These are phyloP conservation scores for Senna tora DNA, from an alignment of 306 rosid genomes.

Conservation along the genomic window DNA sequence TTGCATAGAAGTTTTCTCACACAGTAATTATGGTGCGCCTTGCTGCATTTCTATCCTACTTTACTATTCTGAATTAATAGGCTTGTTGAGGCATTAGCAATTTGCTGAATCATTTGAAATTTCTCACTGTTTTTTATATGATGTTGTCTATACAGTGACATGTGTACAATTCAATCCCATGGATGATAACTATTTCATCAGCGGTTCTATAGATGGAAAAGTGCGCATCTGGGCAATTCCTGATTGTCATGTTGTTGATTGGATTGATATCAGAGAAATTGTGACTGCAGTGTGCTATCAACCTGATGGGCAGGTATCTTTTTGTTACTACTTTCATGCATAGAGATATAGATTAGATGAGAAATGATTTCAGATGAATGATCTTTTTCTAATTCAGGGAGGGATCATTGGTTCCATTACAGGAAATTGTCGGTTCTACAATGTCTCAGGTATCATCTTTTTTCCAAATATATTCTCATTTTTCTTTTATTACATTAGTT, in stretches of 20 bases:
- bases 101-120: conserved; percentile 13
- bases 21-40: conserved; percentile 84
- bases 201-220: conserved; percentile 97
- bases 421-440: conserved; percentile 77
- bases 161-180: conserved; percentile 88
- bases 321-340: conserved; percentile 36
- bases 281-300: conserved; percentile 89
- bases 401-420: conserved; percentile 82
- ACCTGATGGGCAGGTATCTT: conserved; percentile 88
- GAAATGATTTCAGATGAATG: conserved; percentile 32
- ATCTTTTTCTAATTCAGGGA: conserved; percentile 58
- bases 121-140: conserved; percentile 42
- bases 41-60: conserved; percentile 12
- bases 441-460: conserved; percentile 64
- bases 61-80: conserved; percentile 13
- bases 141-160: conserved; percentile 63
- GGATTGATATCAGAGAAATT: conserved; percentile 76
- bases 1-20: conserved; percentile 84
- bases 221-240: conserved; percentile 89
- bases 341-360: conserved; percentile 23
- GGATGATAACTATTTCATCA: conserved; percentile 87
- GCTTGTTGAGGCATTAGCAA: conserved; percentile 30
- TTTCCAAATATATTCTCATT: conserved; percentile 8
- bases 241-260: conserved; percentile 84
- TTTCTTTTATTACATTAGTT: conserved; percentile 27